These are phyloP conservation scores for Lunularia cruciata DNA, from an alignment of 225 moss, liverwort and hornwort species.

Conservation along the genomic window DNA sequence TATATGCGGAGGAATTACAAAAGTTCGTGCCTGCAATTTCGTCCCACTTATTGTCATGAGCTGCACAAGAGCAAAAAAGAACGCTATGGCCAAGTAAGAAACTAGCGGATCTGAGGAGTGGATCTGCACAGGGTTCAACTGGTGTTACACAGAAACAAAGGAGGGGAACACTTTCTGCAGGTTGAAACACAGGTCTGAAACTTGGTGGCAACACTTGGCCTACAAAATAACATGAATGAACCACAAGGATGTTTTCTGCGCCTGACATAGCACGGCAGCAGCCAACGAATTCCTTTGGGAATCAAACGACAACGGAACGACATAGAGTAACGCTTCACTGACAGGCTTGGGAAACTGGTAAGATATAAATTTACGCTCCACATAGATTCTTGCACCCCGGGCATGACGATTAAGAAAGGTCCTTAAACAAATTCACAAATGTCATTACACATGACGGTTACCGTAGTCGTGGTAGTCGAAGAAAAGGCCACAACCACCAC, in stretches of 20 bases:
- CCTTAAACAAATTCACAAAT: background rate
- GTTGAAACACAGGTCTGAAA: background rate
- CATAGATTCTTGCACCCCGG: background rate
- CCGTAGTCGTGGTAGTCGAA: too few relatives aligned
- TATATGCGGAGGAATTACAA: slow-evolving; percentile 38
- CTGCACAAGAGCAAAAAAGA: slow-evolving; percentile 2
- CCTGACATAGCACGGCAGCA: background rate
- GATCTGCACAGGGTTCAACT: background rate
- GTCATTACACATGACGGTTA: background rate
- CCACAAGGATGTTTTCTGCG: background rate
- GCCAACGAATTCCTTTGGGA: background rate
- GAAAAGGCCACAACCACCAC: background rate
- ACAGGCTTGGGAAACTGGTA: background rate
- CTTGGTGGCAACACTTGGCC: background rate
- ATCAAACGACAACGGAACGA: background rate
- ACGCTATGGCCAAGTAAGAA: background rate
- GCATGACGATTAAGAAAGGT: background rate
- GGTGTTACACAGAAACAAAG: background rate
- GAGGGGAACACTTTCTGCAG: background rate
- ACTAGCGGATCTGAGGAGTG: background rate
- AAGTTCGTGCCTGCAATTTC: slow-evolving; percentile 31
- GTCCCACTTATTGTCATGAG: slow-evolving; percentile 15
- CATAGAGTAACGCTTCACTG: too few relatives aligned
- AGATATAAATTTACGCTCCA: background rate
- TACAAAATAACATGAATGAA: too few relatives aligned